Evolutionary conservation across 1,284 basidiomycete genomes (phyloP), one percentile per base, ranked within the genome.

Genomic region (Neonothopanus nambi): DNA sequence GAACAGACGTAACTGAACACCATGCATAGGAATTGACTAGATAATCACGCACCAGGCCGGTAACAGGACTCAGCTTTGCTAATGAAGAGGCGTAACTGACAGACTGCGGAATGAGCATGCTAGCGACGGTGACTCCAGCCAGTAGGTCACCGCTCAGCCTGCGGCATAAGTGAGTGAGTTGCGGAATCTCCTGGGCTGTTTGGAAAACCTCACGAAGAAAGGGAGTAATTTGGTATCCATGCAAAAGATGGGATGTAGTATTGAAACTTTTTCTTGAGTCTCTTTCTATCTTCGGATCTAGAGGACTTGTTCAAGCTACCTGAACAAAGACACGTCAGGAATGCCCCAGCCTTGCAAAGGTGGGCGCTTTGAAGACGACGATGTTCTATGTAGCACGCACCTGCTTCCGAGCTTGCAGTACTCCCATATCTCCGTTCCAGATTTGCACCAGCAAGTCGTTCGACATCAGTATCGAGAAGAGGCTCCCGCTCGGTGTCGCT

Each of bases 11-110:
- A 20, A 51, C 30, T 51, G 48, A 48, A 55, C 47, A 58, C 38
- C 53, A 7, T 17, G 58, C 57, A 48, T 56, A 15, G 23, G 41
- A 56, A 4, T 58, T 63, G 28, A 26, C 12, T 40, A 23, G 50
- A 50, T 18, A 26, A 21, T 44, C 11, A 70, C 85, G 64, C 71
- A 95, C 93, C 61, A 98, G 73, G 43, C 95, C 95, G 37, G 91
- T 81, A 0, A 91, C 81, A 20, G 93, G 91, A 59, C 82, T 87
- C 36, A 95, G 73, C 57, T 87, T 83, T 8, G 94, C 93, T 5
- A 98, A 75, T 3, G 91, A 88, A 1, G 88, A 87, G 3, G 93
- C 93, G 66, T 97, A 98, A 62, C 91, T 93, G 70, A 98, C 91
- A 1, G 90, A 92, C 68, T 94, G 92, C 3, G 95, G 95, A 59